A percentile compares a stretch with the other conserved stretches of the same genome.
These are phyloP conservation scores for Lachnellula subtilissima DNA, from an alignment of 2,329 filamentous ascomycete genomes.

Conservation along the genomic window DNA sequence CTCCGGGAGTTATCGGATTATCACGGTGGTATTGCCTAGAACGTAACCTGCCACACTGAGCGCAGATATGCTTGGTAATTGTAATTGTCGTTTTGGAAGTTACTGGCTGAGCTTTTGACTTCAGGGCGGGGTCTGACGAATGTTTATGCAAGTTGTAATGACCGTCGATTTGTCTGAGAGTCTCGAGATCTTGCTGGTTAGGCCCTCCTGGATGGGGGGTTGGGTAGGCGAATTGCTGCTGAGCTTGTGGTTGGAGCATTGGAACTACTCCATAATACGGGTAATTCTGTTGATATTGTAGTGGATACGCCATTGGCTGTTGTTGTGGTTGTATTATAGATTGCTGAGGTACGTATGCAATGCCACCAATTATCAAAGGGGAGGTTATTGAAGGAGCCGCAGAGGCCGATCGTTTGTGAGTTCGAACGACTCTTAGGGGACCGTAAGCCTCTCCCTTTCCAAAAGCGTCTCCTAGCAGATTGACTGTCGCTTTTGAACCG, in stretches of 20 bases:
- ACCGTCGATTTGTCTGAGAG: slow-evolving; percentile 17
- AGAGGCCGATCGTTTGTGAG: not conserved
- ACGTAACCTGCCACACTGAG: slow-evolving; percentile 37
- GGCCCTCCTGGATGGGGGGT: slow-evolving; percentile 7
- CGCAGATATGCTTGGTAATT: slow-evolving; percentile 39
- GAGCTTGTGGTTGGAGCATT: slow-evolving; percentile 1
- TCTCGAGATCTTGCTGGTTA: slow-evolving; percentile 14
- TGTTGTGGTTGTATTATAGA: slow-evolving; percentile 4
- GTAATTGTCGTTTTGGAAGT: slow-evolving; percentile 29
- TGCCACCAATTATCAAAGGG: slow-evolving; percentile 15
- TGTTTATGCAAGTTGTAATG: slow-evolving; percentile 13
- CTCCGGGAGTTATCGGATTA: slow-evolving; percentile 30
- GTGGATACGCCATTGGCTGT: slow-evolving; percentile 10
- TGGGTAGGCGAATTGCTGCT: not conserved
- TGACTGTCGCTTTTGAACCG: slow-evolving; percentile 4
- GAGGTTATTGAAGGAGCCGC: not conserved
- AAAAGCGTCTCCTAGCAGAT: slow-evolving; percentile 23
- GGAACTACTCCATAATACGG: not conserved
- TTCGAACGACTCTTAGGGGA: not conserved
- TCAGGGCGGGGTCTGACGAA: not conserved
- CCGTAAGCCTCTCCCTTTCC: slow-evolving; percentile 4
- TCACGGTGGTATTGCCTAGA: slow-evolving; percentile 37
- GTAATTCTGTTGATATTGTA: not conserved
- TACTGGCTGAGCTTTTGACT: not conserved
- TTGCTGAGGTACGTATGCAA: slow-evolving; percentile 12